These are phyloP conservation scores for Oemleria cerasiformis DNA, from an alignment of 306 rosid species.

Conservation along the genomic window DNA sequence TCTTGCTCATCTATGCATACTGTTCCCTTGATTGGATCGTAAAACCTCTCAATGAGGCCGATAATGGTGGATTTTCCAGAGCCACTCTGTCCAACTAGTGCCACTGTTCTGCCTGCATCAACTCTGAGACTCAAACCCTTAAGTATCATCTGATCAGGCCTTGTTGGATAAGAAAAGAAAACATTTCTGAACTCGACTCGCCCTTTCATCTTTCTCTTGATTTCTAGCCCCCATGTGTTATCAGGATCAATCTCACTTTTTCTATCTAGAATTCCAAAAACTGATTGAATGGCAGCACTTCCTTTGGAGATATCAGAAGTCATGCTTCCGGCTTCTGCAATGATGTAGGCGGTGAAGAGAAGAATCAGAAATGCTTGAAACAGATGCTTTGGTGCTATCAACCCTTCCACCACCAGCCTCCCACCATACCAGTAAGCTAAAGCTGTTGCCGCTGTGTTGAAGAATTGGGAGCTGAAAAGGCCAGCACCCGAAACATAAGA, in stretches of 20 bases:
- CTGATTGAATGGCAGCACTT: constrained; percentile 66
- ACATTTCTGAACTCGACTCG: constrained; percentile 60
- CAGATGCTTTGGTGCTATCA: constrained; percentile 54
- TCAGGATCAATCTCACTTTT: constrained; percentile 76
- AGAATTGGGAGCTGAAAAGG: constrained; percentile 78
- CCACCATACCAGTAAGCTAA: constrained; percentile 92
- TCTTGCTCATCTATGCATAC: constrained; percentile 78
- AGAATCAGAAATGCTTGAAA: constrained; percentile 81
- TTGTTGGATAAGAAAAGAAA: constrained; percentile 76
- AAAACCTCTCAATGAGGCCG: constrained; percentile 82
- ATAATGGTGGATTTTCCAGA: constrained; percentile 89
- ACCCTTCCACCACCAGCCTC: constrained; percentile 41
- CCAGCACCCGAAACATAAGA: constrained; percentile 86
- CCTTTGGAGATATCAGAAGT: constrained; percentile 81
- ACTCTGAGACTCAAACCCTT: constrained; percentile 65
- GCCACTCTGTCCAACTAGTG: constrained; percentile 79
- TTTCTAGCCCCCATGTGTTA: constrained; percentile 41
- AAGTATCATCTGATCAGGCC: constrained; percentile 77
- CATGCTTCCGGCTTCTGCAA: constrained; percentile 97
- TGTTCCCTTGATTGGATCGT: constrained; percentile 67
- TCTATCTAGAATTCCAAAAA: constrained; percentile 66
- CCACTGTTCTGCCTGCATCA: constrained; percentile 69
- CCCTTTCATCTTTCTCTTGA: constrained; percentile 53
- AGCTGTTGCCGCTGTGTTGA: constrained; percentile 76
- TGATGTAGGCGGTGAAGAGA: constrained; percentile 71